A percentile compares a stretch with the other conserved stretches of the same genome.
Conservation (phyloP, 306 rosid genomes). For the Quercus wislizeni region DNA sequence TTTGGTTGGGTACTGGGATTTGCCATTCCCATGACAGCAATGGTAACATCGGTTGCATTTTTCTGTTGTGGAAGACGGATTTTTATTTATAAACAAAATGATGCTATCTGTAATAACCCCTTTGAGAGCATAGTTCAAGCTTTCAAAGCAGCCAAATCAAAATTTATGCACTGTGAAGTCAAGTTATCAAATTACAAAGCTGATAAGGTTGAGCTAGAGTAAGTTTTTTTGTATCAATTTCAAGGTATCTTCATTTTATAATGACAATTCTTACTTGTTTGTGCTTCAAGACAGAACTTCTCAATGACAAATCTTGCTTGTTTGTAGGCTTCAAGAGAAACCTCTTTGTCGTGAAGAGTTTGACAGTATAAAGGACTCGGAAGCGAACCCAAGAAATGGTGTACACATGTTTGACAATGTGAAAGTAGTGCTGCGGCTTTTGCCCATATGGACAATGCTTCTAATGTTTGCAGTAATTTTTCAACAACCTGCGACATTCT, state of each 20-base stretch:
- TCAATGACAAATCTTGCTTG: neutral
- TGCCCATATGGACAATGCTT: slow-evolving; percentile 93
- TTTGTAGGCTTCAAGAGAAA: slow-evolving; percentile 75
- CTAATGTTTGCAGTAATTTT: slow-evolving; percentile 92
- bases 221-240: slow-evolving; percentile 30
- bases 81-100: slow-evolving; percentile 48
- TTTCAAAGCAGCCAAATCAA: slow-evolving; percentile 53
- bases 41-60: slow-evolving; percentile 50
- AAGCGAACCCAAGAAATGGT: slow-evolving; percentile 34
- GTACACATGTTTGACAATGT: slow-evolving; percentile 31
- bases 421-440: slow-evolving; percentile 54
- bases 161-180: slow-evolving; percentile 44
- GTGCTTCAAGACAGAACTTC: slow-evolving; percentile 74
- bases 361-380: slow-evolving; percentile 31
- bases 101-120: slow-evolving; percentile 23
- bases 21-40: slow-evolving; percentile 74
- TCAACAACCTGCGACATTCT: slow-evolving; percentile 83
- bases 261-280: neutral
- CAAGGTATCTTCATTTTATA: neutral
- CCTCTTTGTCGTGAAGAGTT: slow-evolving; percentile 60
- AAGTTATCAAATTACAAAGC: slow-evolving; percentile 41
- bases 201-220: slow-evolving; percentile 71
- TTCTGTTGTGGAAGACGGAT: slow-evolving; percentile 68
- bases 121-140: slow-evolving; percentile 30
- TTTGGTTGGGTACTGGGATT: slow-evolving; percentile 90